A percentile compares a stretch with the other conserved stretches of the same genome.
These are phyloP conservation scores for Cystofilobasidium macerans DNA, from an alignment of 768 basidiomycete genomes.

Conservation along the genomic window DNA sequence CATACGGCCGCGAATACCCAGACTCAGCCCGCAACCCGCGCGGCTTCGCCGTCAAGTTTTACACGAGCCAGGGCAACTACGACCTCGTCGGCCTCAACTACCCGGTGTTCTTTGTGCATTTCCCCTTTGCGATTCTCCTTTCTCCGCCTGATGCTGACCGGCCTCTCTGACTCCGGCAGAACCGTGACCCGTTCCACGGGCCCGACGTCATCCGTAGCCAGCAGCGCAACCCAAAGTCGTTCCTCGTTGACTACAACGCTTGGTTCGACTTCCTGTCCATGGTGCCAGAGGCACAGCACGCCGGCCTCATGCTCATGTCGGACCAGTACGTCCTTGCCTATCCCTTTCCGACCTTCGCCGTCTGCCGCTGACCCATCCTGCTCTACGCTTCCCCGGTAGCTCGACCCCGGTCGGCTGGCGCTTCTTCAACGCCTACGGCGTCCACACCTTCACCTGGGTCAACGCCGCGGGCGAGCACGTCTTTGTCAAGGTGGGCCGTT, in stretches of 20 bases:
- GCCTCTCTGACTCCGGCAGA: too few relatives aligned
- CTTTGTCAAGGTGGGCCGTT: too few relatives aligned
- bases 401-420: slow-evolving; percentile 33
- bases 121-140: too few relatives aligned
- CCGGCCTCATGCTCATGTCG: slow-evolving; percentile 34
- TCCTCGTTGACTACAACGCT: slow-evolving; percentile 35
- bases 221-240: slow-evolving; percentile 35
- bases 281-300: slow-evolving; percentile 34
- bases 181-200: slow-evolving; percentile 31
- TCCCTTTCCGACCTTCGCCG: too few relatives aligned
- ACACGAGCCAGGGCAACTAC: slow-evolving; percentile 29
- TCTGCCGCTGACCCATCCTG: too few relatives aligned
- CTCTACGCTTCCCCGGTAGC: too few relatives aligned
- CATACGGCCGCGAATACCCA: slow-evolving; percentile 32
- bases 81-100: slow-evolving; percentile 29
- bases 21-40: slow-evolving; percentile 30
- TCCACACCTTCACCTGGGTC: slow-evolving; percentile 33
- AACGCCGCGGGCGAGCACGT: slow-evolving; percentile 30
- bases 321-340: slow-evolving; percentile 26
- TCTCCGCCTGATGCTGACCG: too few relatives aligned
- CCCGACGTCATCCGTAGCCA: slow-evolving; percentile 35
- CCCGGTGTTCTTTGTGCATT: slow-evolving; percentile 33
- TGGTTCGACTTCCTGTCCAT: slow-evolving; percentile 37
- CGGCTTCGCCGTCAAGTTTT: slow-evolving; percentile 30
- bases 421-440: slow-evolving; percentile 31